Percentiles rank a stretch among this genome's conserved stretches.
Conservation (phyloP, 129 eudicot genomes). For the Glebionis coronaria region DNA sequence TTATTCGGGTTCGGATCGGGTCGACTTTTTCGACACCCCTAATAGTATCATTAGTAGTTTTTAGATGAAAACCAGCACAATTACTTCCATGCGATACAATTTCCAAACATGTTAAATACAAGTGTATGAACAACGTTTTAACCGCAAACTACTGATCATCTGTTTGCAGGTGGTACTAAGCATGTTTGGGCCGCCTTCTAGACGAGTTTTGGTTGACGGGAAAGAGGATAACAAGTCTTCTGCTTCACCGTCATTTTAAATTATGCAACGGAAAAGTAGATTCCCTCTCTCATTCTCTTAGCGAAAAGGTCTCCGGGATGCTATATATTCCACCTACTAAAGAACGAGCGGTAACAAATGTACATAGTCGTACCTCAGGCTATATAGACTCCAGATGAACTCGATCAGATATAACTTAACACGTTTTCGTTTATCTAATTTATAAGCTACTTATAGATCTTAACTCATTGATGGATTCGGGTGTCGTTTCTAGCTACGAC, state of each 20-base stretch:
- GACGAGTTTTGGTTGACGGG: constrained; percentile 56
- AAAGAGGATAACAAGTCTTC: constrained; percentile 68
- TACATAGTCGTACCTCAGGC: constrained; percentile 28
- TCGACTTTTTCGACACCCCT: no score
- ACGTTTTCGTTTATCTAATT: constrained; percentile 12
- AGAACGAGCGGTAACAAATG: constrained; percentile 2
- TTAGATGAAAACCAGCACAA: no score
- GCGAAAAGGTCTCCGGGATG: constrained; percentile 5
- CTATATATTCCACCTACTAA: neutral
- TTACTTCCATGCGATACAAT: neutral
- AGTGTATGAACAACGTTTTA: neutral
- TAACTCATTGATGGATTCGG: constrained; percentile 9
- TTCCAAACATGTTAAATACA: neutral
- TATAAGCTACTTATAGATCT: constrained; percentile 18
- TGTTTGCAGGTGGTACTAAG: constrained; percentile 71
- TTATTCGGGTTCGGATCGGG: no score
- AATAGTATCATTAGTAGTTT: neutral
- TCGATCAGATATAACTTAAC: constrained; percentile 22
- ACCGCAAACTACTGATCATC: constrained; percentile 5
- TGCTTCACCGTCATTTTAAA: constrained; percentile 51
- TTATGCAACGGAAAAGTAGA: constrained; percentile 3
- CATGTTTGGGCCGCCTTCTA: constrained; percentile 98
- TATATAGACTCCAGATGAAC: constrained; percentile 29
- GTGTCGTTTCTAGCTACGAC: neutral
- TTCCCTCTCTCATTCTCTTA: constrained; percentile 1